These are phyloP conservation scores for Malus hybrid DNA, from an alignment of 331 rosid species.

Conservation along the genomic window DNA sequence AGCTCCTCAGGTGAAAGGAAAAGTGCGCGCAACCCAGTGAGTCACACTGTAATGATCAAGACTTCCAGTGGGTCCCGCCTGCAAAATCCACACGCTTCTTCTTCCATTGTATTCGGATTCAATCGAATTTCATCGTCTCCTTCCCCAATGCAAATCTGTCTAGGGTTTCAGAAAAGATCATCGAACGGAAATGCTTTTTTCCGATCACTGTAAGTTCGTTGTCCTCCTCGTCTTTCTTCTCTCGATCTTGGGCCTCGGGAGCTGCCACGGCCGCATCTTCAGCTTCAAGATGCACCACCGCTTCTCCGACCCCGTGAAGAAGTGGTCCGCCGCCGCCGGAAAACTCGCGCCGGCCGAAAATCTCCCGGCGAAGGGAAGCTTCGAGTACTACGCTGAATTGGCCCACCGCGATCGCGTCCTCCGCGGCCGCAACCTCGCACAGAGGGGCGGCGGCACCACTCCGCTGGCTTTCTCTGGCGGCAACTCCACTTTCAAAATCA, in stretches of 20 bases:
- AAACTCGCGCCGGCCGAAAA: slow-evolving; percentile 25
- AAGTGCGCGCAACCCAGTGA: neutral
- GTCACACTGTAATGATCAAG: neutral
- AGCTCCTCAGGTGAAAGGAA: neutral
- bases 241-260: slow-evolving; percentile 5
- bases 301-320: slow-evolving; percentile 68
- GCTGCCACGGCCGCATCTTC: slow-evolving; percentile 49
- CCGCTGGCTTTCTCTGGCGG: slow-evolving; percentile 78
- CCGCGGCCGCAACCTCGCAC: slow-evolving; percentile 66
- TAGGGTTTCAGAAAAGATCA: neutral
- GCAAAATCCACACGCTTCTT: neutral
- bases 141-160: slow-evolving; percentile 1
- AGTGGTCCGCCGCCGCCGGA: slow-evolving; percentile 49
- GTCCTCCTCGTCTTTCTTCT: slow-evolving; percentile 12
- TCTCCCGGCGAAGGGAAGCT: slow-evolving; percentile 56
- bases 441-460: slow-evolving; percentile 15
- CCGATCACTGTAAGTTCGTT: neutral
- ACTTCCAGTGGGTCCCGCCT: too few species aligned
- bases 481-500: slow-evolving; percentile 65
- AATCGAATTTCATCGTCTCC: neutral
- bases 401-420: slow-evolving; percentile 77
- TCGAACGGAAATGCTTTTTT: neutral
- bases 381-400: slow-evolving; percentile 65
- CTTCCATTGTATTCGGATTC: neutral
- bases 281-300: slow-evolving; percentile 95